A percentile compares a stretch with the other conserved stretches of the same genome.
These are phyloP conservation scores for Voacanga thouarsii DNA, from an alignment of 257 asterid genomes.

Conservation along the genomic window DNA sequence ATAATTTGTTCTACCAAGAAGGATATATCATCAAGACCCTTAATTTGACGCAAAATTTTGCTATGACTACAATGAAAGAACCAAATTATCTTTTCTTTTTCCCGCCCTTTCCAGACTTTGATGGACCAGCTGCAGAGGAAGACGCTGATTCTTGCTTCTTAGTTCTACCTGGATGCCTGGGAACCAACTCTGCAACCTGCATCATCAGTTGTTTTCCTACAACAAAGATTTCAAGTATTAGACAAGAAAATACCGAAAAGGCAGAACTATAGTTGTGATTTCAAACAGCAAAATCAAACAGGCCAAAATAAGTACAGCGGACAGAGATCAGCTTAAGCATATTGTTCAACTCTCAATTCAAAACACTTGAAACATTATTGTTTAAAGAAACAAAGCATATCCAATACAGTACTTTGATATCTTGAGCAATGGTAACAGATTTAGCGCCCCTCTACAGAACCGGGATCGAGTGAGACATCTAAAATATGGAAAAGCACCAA, in stretches of 20 bases:
- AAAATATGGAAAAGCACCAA: no score
- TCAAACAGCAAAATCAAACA: not conserved
- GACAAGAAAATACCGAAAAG: no score
- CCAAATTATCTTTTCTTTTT: conserved; percentile 64
- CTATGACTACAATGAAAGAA: not conserved
- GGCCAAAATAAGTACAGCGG: not conserved
- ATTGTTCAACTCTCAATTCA: not conserved
- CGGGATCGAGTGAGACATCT: no score
- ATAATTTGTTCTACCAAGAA: not conserved
- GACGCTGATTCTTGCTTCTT: conserved; percentile 80
- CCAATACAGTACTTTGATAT: not conserved
- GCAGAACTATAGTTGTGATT: no score
- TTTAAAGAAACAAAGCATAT: not conserved
- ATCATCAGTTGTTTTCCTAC: conserved; percentile 89
- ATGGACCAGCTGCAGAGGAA: conserved; percentile 52
- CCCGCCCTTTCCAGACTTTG: conserved; percentile 90
- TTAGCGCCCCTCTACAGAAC: no score
- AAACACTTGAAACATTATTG: not conserved
- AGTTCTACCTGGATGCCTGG: conserved; percentile 82
- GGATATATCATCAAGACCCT: not conserved
- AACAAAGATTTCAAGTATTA: conserved; percentile 11
- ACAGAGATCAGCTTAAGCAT: not conserved
- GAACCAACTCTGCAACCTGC: conserved; percentile 81
- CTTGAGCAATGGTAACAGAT: no score
- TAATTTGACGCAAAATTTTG: not conserved